Base-by-base conservation (phyloP, 495 filamentous ascomycete species). In the Pyrenopolyporus hunteri region DNA sequence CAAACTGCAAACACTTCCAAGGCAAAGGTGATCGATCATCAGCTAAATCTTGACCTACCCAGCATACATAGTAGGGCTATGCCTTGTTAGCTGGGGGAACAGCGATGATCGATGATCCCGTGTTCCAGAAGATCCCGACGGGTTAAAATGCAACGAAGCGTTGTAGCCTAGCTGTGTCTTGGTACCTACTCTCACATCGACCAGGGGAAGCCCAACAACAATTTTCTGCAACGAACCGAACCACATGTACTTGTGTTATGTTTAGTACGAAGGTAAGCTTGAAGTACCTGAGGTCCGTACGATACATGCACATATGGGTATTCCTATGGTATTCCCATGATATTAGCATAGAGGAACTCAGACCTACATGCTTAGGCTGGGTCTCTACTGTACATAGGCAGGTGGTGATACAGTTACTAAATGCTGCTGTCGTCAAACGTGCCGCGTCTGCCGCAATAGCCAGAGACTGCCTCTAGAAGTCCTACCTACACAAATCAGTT, bases 71-170 rank as follows among this genome's bases (percentile, higher is more conserved):
- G 26, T 48, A 54, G 49, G 59, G 59, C 59, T 63, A 53, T 57
- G 53, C 31, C 40, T 31, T 13, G 14, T 35, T 53, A 53, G 59
- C 52, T 63, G 51, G 45, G 45, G 36, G 45, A n/a, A 35, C 37
- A 19, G 26, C 42, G 48, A 58, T 42, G 36, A 64, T 64, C 61
- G 48, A 59, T 59, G 55, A 64, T 59, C 61, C 51, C 44, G 25
- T 37, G 56, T 59, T 59, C 46, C 56, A 59, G 56, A 49, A 52
- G 31, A 59, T 59, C 47, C 28, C 13, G 50, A 43, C 19, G 22
- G 29, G 31, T 10, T 20, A 33, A 28, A 57, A 42, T 43, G 13
- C 35, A 53, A 26, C 51, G 35, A 46, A 8, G 19, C 31, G 32
- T 43, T 50, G 28, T 35, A 57, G 35, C 22, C 46, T 29, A 55